Evolutionary conservation across 2,329 filamentous ascomycete species (phyloP).

Genomic region (Hypoxylon sp.): DNA sequence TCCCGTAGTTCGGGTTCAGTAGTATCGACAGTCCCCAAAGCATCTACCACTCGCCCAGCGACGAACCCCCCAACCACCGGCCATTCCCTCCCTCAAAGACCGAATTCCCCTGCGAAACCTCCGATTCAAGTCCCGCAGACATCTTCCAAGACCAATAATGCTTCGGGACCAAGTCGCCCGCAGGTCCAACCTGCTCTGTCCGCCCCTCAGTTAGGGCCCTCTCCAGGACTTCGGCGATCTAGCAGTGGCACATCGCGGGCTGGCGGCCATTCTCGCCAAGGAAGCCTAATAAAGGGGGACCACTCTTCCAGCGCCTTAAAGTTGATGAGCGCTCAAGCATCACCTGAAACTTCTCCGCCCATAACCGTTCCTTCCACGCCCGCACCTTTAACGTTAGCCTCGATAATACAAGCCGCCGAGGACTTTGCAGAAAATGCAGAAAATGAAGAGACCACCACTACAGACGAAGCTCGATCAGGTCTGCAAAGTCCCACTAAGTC

Average conservation of each 20-base stretch:
- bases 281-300: conserved; percentile 55
- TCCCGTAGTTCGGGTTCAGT: conserved; percentile 62
- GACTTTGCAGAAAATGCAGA: conserved; percentile 60
- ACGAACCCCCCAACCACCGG: conserved; percentile 51
- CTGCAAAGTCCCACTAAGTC: conserved; percentile 72
- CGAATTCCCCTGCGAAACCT: conserved; percentile 67
- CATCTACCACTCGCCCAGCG: conserved; percentile 59
- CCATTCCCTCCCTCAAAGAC: conserved; percentile 57
- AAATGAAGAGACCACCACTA: conserved; percentile 48
- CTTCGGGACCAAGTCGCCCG: conserved; percentile 49
- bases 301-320: conserved; percentile 32
- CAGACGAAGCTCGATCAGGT: conserved; percentile 54
- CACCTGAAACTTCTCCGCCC: conserved; percentile 56
- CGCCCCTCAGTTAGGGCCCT: conserved; percentile 57
- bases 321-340: conserved; percentile 52
- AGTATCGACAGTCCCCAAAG: conserved; percentile 62
- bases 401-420: conserved; percentile 69
- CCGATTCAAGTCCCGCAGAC: conserved; percentile 46
- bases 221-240: conserved; percentile 58
- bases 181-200: conserved; percentile 58
- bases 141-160: conserved; percentile 41
- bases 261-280: conserved; percentile 59
- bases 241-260: conserved; percentile 60
- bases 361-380: conserved; percentile 55
- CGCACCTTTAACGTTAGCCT: conserved; percentile 66